Base-by-base conservation (phyloP, 2,329 filamentous ascomycete species). In the Tolypocladium album region DNA sequence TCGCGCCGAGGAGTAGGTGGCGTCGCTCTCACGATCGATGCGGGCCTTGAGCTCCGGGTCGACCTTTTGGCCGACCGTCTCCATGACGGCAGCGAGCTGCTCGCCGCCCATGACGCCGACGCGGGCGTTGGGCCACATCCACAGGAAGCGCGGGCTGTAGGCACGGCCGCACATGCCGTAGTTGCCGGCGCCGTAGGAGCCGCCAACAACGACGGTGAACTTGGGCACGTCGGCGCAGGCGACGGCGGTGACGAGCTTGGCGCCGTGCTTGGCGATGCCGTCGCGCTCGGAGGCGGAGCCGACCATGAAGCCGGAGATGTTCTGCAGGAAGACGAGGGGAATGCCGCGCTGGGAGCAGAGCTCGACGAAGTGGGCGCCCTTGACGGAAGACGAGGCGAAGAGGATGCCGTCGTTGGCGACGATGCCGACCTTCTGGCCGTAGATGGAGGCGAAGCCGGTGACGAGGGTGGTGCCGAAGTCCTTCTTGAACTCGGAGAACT, bases 231-330 rank as follows among this genome's bases (percentile, higher is more conserved):
- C 86, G 4, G 93, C 92, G 71, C 92, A 97, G 11, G 92, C 90
- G 13, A 97, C 94, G 9, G 93, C 94, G 3, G 92, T 96, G 36
- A 97, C 94, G 22, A 99, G 85, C 77, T 99, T 97, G 7, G 94
- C 94, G 47, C 94, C 94, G 70, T 97, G 95, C 81, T 97, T 97
- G 59, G 94, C 94, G 67, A 99, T 97, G 15, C 94, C 94, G 58
- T 93, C 93, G 59, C 89, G 88, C 76, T 99, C 94, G 0, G 93
- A 92, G 68, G 94, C 90, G 22, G 86, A 84, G 52, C 94, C 94
- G 39, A 99, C 94, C 94, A 99, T 99, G 82, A 99, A 99, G 52
- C 94, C 94, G 7, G 87, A 88, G 71, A 99, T 97, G 74, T 99
- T 97, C 73, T 99, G 94, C 24, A 99, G 78, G 76, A 97, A 97